A percentile compares a stretch with the other conserved stretches of the same genome.
phyloP scores from a whole-genome alignment of 805 yeast genomes.

The Aciculoconidium aculeatum region DNA sequence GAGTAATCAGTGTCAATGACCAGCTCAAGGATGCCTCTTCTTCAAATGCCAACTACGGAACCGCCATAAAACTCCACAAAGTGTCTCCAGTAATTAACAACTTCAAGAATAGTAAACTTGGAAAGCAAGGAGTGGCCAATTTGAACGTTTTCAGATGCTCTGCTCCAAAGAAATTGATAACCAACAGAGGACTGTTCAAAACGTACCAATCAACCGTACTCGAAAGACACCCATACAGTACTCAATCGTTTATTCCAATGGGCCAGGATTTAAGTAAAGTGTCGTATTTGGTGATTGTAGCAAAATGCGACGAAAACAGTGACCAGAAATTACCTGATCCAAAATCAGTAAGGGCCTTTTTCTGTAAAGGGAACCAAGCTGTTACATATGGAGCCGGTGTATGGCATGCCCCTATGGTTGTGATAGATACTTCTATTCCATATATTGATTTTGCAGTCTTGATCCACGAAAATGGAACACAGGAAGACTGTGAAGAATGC shows the following conservation, averaged over 20 bases:
- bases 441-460: constrained; percentile 78
- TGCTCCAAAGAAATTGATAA: constrained; percentile 61
- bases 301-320: constrained; percentile 41
- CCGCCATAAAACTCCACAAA: constrained; percentile 71
- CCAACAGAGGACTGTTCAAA: constrained; percentile 9
- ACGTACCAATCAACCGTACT: constrained; percentile 58
- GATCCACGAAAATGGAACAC: constrained; percentile 74
- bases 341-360: constrained; percentile 56
- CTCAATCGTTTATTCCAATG: constrained; percentile 91
- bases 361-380: constrained; percentile 78
- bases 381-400: constrained; percentile 80
- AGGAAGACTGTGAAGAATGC: constrained; percentile 80
- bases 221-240: constrained; percentile 84
- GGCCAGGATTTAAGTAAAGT: constrained; percentile 47
- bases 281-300: constrained; percentile 79
- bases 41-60: constrained; percentile 81
- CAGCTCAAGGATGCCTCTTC: constrained; percentile 47
- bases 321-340: constrained; percentile 52
- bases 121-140: constrained; percentile 50
- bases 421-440: constrained; percentile 50
- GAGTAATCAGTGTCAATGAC: constrained; percentile 71
- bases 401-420: constrained; percentile 98
- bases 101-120: constrained; percentile 43
- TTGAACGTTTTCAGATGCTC: constrained; percentile 82
- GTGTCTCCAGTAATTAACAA: constrained; percentile 64